Evolutionary conservation across 345 rosid species (phyloP), one percentile per base, ranked within the genome.

Genomic region (Adansonia digitata): DNA sequence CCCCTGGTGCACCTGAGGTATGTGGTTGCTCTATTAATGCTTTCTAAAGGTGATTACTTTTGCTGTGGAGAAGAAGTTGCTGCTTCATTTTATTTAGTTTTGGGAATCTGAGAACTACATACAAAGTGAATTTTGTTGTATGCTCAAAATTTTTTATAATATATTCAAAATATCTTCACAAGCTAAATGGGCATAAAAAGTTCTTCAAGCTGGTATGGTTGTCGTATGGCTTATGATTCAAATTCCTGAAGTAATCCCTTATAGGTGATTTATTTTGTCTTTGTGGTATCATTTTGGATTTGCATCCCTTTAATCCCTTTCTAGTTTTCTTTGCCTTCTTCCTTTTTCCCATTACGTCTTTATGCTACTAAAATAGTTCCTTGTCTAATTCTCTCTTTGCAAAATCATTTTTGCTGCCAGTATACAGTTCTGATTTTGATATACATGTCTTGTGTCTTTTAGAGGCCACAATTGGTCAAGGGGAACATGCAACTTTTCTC

Each of bases 1-100:
- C 97, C 60, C 99, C 98, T 78, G 99, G 99, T 56, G 84, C 98
- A 57, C 88, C 97, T 22, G 99, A 96, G 98, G 99, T 93, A 88
- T 35, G 80, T 69, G 57, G 67, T 10, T 77, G 6, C 22, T 3
- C 27, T 46, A 29, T 75, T 29, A 27, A 43, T 68, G 26, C 27
- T 43, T 59, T 79, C 20, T 51, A 10, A 64, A 20, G 60, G 14
- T 45, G 29, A 24, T 43, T 53, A 22, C 15, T 31, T 74, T 22
- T 51, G 18, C 4, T 45, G 24, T 57, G 37, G 40, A 55, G 37
- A 60, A 4, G 14, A 18, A 9, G 40, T 48, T 69, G 26, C 17
- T 29, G 72, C 55, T 17, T 48, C 42, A 17, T 15, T 3, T 48
- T 29, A 48, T 27, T 17, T 6, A 9, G 40, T 69, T 69, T 46